Conservation (phyloP, 176 grass and related monocot species). For the Tillandsia fasciculata region DNA sequence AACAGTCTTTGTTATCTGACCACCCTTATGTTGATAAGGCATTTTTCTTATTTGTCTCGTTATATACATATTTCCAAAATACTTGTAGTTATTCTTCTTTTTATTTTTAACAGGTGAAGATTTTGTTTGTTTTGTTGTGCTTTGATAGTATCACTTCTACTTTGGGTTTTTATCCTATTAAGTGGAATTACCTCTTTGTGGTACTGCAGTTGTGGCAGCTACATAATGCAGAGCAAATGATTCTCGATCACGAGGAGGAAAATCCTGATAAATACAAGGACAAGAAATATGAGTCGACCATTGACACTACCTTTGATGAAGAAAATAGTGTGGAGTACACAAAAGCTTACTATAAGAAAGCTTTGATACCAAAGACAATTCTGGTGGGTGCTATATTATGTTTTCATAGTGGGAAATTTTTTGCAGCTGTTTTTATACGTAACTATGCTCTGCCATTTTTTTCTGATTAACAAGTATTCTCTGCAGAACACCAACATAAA, state of each 20-base stretch:
- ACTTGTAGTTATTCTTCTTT: conserved; percentile 2
- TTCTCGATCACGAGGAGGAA: conserved; percentile 88
- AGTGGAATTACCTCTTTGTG: not conserved
- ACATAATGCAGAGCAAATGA: conserved; percentile 97
- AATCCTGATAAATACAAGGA: conserved; percentile 84
- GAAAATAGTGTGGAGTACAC: conserved; percentile 76
- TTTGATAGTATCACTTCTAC: not conserved
- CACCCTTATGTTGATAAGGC: conserved; percentile 94
- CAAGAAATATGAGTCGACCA: conserved; percentile 60
- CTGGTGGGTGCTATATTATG: conserved; percentile 31
- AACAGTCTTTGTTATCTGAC: conserved; percentile 70
- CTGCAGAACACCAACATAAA: conserved; percentile 52
- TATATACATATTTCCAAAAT: not conserved
- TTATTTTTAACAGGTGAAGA: not conserved
- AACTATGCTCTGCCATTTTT: not conserved
- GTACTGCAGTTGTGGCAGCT: conserved; percentile 65
- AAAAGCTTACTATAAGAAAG: conserved; percentile 51
- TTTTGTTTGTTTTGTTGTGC: conserved; percentile 1
- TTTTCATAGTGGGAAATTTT: too few relatives aligned
- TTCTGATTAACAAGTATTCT: conserved; percentile 22
- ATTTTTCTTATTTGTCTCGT: conserved; percentile 18
- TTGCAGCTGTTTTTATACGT: not conserved
- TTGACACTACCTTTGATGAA: conserved; percentile 45
- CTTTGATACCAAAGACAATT: conserved; percentile 69
- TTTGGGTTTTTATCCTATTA: not conserved